Base-by-base conservation (phyloP, 371 early-diverging fungal genomes). In the Smittium culicis region DNA sequence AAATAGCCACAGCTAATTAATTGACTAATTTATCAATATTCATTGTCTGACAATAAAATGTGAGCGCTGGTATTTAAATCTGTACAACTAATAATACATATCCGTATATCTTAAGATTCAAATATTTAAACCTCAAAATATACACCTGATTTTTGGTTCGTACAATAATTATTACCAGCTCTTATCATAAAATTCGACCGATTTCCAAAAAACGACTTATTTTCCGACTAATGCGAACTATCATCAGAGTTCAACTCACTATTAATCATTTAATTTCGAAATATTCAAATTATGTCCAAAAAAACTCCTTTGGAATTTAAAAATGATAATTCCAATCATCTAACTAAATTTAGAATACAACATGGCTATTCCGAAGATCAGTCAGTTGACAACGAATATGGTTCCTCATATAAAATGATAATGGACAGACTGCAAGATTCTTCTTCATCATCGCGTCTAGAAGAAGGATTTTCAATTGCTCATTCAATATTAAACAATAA, bases 361-460 rank as follows among this genome's bases (percentile, higher is more conserved):
- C 11, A 31, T 30, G 65, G 65, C 2, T 45, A 45, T 35, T 35
- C 35, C 27, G 65, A 64, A 27, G 54, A 45, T 25, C 35, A 14
- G 34, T 27, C 35, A 2, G 65, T 64, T 27, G 65, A 64, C 1
- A 64, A 64, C 35, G 65, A 64, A 34, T 64, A 35, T 64, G 65
- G 65, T 16, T 35, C 35, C 17, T 32, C 35, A 11, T 64, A 64
- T 34, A 64, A 64, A 64, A 35, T 64, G 25, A 45, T 64, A 24
- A 32, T 64, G 65, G 65, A 64, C 54, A 34, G 35, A 54, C 54
- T 64, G 14, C 65, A 64, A 45, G 24, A 35, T 35, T 17, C 65
- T 11, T 29, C 17, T 27, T 29, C 34, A 24, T 2, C 14, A 27
- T 11, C 2, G 8, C 2, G 35, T 34, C 2, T 64, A 35, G 14